A percentile compares a stretch with the other conserved stretches of the same genome.
Evolutionary conservation across 1,139 yeast species (phyloP).

Genomic region (Wickerhamomyces sp.): DNA sequence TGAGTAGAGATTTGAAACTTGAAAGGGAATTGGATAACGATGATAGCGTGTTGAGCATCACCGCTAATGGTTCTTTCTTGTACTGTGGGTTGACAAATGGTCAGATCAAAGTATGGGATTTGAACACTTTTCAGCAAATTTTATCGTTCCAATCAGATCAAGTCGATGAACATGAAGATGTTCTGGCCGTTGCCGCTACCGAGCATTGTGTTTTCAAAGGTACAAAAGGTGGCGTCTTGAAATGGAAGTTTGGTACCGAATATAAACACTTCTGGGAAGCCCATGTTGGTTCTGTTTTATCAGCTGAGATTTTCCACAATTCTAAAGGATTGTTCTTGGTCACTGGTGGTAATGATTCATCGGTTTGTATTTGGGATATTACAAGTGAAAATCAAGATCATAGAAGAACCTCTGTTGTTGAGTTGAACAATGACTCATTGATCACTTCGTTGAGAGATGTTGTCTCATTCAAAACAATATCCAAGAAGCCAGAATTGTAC

Average conservation of each 20-base stretch:
- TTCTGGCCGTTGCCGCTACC: constrained; percentile 46
- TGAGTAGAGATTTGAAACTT: constrained; percentile 17
- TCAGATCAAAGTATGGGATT: constrained; percentile 74
- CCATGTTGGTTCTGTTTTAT: constrained; percentile 33
- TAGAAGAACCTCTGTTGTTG: constrained; percentile 13
- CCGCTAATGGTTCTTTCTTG: constrained; percentile 55
- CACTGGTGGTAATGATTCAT: constrained; percentile 59
- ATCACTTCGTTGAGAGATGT: constrained; percentile 55
- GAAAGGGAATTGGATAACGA: constrained; percentile 45
- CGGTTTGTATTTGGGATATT: constrained; percentile 55
- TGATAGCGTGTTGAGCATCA: constrained; percentile 65
- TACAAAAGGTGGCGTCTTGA: constrained; percentile 43
- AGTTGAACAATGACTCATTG: constrained; percentile 52
- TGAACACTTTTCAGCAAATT: constrained; percentile 70
- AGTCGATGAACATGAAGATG: constrained; percentile 31
- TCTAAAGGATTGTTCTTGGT: constrained; percentile 31
- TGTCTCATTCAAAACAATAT: constrained; percentile 71
- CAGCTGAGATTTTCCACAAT: constrained; percentile 28
- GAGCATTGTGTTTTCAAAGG: constrained; percentile 32
- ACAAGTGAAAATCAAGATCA: constrained; percentile 21
- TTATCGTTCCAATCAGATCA: constrained; percentile 46
- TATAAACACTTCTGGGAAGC: constrained; percentile 33
- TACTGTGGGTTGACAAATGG: constrained; percentile 80
- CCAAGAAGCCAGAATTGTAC: constrained; percentile 59
- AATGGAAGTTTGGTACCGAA: constrained; percentile 41